Base-by-base conservation (phyloP, 176 grass and related monocot species). In the Secale cereale region DNA sequence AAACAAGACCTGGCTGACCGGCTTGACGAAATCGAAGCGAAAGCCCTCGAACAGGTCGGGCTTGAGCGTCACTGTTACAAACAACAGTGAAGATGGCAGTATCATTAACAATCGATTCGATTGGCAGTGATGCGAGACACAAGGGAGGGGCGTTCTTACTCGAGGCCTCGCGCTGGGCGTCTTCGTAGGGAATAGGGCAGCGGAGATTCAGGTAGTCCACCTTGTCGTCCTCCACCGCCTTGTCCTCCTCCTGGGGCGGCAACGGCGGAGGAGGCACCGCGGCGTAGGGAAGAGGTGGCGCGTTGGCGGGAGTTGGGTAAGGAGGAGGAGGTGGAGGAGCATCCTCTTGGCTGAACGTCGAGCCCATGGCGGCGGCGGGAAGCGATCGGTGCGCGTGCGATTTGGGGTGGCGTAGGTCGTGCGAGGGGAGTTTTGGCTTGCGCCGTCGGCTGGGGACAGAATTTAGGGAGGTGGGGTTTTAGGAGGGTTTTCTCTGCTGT, bases 161-260 rank as follows among this genome's bases (percentile, higher is more conserved):
- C 17, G 65, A 56, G 75, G 89, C 88, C 83, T 97, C 92, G 81
- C 81, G 78, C 54, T 91, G 92, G 79, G 94, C 70, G 48, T 88
- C 86, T 57, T 88, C 86, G 70, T 90, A 97, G 25, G 86, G 70
- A 54, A 94, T 3, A 30, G 95, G 92, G 73, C 91, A 90, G 66
- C 79, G 85, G 79, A 98, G 92, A 87, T 95, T 93, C 76, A 91
- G 59, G 81, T 91, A 93, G 70, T 93, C 91, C 62, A 95, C 95
- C 91, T 91, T 91, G 70, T 72, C 85, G 9, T 89, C 93, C 17
- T 28, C 65, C 63, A 73, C 77, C 66, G 85, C 50, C 82, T 70
- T 85, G 59, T 31, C 82, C 13, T 39, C 82, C 48, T 45, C 79
- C 27, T 69, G 74, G 36, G 59, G 28, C 13, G 40, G 81, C 59